A percentile compares a stretch with the other conserved stretches of the same genome.
Conservation (phyloP, 2,329 filamentous ascomycete species). For the Fusarium phyllophilum region DNA sequence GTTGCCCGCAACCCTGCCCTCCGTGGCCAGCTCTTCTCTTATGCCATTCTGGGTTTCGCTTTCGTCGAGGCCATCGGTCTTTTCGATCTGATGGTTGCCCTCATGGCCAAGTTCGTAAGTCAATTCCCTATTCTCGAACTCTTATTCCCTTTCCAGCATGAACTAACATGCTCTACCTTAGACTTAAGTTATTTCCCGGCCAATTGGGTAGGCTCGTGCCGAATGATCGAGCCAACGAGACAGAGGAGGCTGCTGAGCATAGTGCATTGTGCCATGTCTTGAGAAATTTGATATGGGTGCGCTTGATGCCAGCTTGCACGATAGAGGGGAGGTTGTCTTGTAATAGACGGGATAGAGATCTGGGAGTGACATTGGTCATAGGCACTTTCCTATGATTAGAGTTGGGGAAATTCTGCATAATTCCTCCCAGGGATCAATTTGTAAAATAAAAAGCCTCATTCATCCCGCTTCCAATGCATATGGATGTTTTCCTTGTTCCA, state of each 20-base stretch:
- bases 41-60: conserved; percentile 94
- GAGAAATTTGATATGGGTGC: conserved; percentile 41
- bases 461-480: conserved; percentile 49
- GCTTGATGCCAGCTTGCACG: conserved; percentile 47
- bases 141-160: neutral
- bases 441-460: conserved; percentile 58
- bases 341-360: conserved; percentile 56
- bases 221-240: conserved; percentile 50
- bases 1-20: conserved; percentile 95
- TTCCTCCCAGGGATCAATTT: conserved; percentile 51
- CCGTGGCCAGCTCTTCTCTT: conserved; percentile 94
- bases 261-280: conserved; percentile 43
- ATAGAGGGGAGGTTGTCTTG: conserved; percentile 52
- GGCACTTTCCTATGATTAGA: conserved; percentile 50
- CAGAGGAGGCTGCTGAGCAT: conserved; percentile 44
- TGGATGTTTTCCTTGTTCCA: conserved; percentile 46
- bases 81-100: conserved; percentile 91
- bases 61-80: conserved; percentile 94
- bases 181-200: conserved; percentile 52
- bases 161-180: conserved; percentile 32
- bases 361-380: conserved; percentile 49
- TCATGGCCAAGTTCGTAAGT: conserved; percentile 91
- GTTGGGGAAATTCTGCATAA: conserved; percentile 48
- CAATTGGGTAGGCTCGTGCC: conserved; percentile 50
- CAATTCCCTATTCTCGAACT: conserved; percentile 2